A percentile compares a stretch with the other conserved stretches of the same genome.
Conservation (phyloP, 768 basidiomycete species). For the Stropharia rugosoannulata region DNA sequence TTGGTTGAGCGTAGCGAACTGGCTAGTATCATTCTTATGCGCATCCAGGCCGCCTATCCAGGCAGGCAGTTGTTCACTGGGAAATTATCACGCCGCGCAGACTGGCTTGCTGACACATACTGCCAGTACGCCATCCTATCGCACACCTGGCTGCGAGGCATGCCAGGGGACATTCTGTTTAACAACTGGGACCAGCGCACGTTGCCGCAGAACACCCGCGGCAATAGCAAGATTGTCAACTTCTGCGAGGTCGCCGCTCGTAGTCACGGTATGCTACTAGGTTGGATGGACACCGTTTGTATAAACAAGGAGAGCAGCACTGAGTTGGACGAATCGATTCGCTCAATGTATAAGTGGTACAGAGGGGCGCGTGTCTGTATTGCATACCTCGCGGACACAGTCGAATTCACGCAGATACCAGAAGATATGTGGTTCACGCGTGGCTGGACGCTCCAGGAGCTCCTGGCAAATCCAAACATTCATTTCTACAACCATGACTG, state of each 20-base stretch:
- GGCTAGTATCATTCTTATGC: background rate
- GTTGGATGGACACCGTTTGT: constrained; percentile 7
- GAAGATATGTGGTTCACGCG: background rate
- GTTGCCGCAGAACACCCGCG: background rate
- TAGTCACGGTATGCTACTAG: background rate
- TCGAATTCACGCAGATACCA: background rate
- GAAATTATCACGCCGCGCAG: background rate
- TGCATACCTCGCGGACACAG: constrained; percentile 1
- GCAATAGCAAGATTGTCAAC: background rate
- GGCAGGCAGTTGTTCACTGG: background rate
- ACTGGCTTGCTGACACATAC: background rate
- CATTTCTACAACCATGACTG: background rate
- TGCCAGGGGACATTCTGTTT: background rate
- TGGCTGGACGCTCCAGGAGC: constrained; percentile 5
- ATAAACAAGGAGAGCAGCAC: constrained; percentile 8
- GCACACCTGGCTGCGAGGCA: constrained; percentile 1
- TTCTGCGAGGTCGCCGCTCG: background rate
- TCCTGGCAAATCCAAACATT: background rate
- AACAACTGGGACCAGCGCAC: background rate
- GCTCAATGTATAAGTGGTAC: constrained; percentile 8
- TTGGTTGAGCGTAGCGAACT: background rate
- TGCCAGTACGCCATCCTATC: constrained; percentile 1
- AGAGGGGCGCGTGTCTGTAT: background rate
- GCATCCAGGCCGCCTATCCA: background rate
- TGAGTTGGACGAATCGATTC: constrained; percentile 7